phyloP scores from a whole-genome alignment of 495 filamentous ascomycete genomes.

The Penicillium goetzii region DNA sequence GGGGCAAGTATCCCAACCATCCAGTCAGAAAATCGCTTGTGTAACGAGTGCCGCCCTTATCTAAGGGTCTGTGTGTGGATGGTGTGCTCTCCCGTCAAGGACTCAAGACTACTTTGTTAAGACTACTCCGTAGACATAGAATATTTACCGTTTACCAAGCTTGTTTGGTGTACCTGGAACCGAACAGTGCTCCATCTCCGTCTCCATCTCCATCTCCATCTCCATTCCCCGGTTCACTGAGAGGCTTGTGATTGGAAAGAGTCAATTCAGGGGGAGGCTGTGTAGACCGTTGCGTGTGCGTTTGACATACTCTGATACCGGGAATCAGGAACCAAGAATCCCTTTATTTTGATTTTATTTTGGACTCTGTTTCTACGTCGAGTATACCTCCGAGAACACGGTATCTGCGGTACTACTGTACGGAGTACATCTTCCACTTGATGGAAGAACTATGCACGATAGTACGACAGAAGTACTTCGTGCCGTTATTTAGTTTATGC shows the following conservation, averaged over 20 bases:
- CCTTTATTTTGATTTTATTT: constrained; percentile 8
- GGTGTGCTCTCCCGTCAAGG: background rate
- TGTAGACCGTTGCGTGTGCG: constrained; percentile 18
- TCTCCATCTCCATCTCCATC: constrained; percentile 22
- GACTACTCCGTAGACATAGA: no score
- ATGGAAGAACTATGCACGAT: background rate
- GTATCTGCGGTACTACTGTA: background rate
- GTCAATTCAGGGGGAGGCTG: constrained; percentile 39
- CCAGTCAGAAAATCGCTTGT: constrained; percentile 5
- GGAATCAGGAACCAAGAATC: constrained; percentile 7
- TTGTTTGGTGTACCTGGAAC: constrained; percentile 8
- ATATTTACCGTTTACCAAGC: constrained; percentile 2
- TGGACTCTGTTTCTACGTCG: background rate
- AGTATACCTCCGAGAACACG: background rate
- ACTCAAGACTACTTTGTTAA: background rate
- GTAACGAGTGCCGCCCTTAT: constrained; percentile 12
- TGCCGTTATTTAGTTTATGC: background rate
- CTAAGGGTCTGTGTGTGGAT: constrained; percentile 28
- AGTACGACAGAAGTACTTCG: background rate
- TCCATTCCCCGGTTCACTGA: constrained; percentile 27
- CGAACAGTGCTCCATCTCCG: constrained; percentile 10
- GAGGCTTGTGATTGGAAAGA: constrained; percentile 7
- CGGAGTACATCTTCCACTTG: background rate
- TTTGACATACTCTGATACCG: constrained; percentile 18
- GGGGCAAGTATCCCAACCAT: background rate